Evolutionary conservation across 768 basidiomycete genomes (phyloP).

Genomic region (Phylloporus arenicola): DNA sequence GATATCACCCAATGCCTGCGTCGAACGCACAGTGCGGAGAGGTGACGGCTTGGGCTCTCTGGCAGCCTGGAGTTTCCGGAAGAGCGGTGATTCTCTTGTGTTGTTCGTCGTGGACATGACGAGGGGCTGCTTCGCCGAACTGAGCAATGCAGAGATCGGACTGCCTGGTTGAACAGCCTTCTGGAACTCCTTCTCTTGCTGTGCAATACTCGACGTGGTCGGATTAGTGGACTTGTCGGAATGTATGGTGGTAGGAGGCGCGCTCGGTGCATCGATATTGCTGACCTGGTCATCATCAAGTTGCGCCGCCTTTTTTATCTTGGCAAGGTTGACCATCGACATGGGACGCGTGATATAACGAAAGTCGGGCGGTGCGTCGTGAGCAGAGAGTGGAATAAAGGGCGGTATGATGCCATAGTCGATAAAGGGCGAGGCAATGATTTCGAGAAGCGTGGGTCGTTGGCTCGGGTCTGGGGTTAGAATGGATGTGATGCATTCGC

Average conservation of each 20-base stretch:
- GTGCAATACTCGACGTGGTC: slow-evolving; percentile 58
- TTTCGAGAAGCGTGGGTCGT: slow-evolving; percentile 80
- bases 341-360: slow-evolving; percentile 54
- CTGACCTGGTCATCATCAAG: slow-evolving; percentile 59
- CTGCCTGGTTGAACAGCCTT: slow-evolving; percentile 92
- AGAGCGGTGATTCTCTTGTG: slow-evolving; percentile 32
- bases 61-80: slow-evolving; percentile 55
- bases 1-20: slow-evolving; percentile 42
- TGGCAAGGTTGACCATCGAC: slow-evolving; percentile 64
- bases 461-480: slow-evolving; percentile 78
- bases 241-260: slow-evolving; percentile 15
- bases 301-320: slow-evolving; percentile 54
- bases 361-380: slow-evolving; percentile 73
- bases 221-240: slow-evolving; percentile 31
- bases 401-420: slow-evolving; percentile 72
- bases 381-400: slow-evolving; percentile 75
- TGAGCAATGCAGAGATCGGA: slow-evolving; percentile 87
- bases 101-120: slow-evolving; percentile 55
- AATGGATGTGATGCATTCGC: slow-evolving; percentile 76
- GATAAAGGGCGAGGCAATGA: slow-evolving; percentile 84
- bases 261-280: slow-evolving; percentile 40
- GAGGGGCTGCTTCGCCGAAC: slow-evolving; percentile 83
- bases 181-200: slow-evolving; percentile 96
- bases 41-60: slow-evolving; percentile 49
- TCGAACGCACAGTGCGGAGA: slow-evolving; percentile 38